Conservation (phyloP, 305 asterid species). For the Fraxinus greggii region DNA sequence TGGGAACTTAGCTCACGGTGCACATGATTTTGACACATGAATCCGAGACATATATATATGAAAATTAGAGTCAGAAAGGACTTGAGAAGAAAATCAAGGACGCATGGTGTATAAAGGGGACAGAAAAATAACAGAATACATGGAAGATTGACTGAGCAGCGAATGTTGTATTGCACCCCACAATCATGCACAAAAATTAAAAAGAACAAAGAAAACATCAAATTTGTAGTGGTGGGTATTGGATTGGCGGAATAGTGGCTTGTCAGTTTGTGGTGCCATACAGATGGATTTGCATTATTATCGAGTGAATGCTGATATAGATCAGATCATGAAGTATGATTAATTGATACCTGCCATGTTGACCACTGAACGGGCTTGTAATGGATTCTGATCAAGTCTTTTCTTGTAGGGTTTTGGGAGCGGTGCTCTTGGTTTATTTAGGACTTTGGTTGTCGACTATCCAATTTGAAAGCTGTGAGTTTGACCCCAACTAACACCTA, state of each 20-base stretch:
- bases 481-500: too few species aligned
- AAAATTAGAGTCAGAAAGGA: not conserved
- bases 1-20: not conserved
- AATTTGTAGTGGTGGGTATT: not conserved
- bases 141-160: not conserved
- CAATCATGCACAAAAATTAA: not conserved
- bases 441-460: not conserved
- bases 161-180: not conserved
- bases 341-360: not conserved
- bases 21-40: not conserved
- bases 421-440: not conserved
- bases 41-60: not conserved
- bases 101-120: not conserved
- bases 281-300: not conserved
- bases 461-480: not conserved
- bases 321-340: not conserved
- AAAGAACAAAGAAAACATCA: not conserved
- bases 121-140: not conserved
- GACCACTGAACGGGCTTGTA: not conserved
- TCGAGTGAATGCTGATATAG: not conserved
- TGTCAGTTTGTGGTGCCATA: not conserved
- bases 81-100: too few species aligned
- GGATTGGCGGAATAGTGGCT: not conserved
- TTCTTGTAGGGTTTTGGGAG: not conserved
- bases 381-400: not conserved